phyloP scores from a whole-genome alignment of 2,329 filamentous ascomycete genomes.

The Arthrobotrys sinensis region DNA sequence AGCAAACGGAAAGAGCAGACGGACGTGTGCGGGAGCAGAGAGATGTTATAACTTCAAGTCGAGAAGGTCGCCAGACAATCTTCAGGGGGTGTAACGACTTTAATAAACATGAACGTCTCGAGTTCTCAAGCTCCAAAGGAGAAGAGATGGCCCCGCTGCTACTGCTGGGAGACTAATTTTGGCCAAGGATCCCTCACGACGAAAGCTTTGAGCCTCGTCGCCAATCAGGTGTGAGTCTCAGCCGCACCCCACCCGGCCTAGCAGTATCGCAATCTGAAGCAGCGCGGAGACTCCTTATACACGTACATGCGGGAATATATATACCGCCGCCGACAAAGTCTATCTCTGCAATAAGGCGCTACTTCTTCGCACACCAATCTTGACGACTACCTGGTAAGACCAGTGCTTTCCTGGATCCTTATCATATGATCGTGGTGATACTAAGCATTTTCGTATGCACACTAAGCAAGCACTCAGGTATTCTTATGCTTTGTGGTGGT shows the following conservation, averaged over 20 bases:
- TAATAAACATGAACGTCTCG: conserved; percentile 33
- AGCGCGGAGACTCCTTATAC: neutral
- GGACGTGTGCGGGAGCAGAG: neutral
- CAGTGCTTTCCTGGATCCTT: conserved; percentile 4
- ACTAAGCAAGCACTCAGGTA: neutral
- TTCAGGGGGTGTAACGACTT: conserved; percentile 44
- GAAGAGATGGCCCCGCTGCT: conserved; percentile 46
- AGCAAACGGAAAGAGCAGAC: neutral
- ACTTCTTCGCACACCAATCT: too few species aligned
- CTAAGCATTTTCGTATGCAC: neutral
- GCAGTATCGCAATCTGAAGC: neutral
- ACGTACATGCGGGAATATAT: too few species aligned
- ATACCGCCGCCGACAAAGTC: neutral
- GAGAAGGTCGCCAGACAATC: conserved; percentile 25
- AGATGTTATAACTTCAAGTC: neutral
- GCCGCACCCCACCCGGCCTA: conserved; percentile 34
- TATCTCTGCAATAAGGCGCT: neutral
- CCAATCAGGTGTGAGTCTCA: conserved; percentile 44
- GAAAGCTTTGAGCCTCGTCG: conserved; percentile 52
- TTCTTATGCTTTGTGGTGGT: conserved; percentile 1
- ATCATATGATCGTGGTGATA: conserved; percentile 26
- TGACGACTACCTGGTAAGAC: neutral
- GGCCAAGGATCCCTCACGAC: conserved; percentile 39
- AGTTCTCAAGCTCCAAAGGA: conserved; percentile 22
- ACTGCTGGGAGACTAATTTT: conserved; percentile 12